Base-by-base conservation (phyloP, 176 grass and related monocot genomes). In the Musa schizocarpa region DNA sequence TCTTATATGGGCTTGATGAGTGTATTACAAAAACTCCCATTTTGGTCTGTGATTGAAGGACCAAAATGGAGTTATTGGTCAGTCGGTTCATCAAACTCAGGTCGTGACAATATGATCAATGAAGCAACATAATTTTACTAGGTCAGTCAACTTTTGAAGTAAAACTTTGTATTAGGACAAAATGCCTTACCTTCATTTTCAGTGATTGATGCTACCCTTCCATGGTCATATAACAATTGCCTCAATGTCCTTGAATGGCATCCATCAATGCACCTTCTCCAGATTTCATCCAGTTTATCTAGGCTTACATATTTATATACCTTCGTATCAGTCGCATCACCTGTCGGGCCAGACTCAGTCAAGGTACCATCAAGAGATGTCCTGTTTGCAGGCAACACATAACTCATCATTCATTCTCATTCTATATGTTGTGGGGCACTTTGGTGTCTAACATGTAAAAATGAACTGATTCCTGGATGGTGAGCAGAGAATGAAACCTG, bases 321-420 rank as follows among this genome's bases (percentile, higher is more conserved):
- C 59, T 54, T 86, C 76, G 64, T 61, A 17, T 78, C 74, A 73
- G 73, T 73, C 27, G 69, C 76, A 27, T 64, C 82, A 80, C 71
- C 83, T 57, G 61, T 52, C 74, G 52, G 69, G 78, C 43, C 8
- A 83, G 82, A 83, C 73, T 85, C 82, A 27, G 58, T 20, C 58
- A 68, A 79, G 71, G 25, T 72, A 85, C 62, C 87, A 82, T 89
- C 84, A 79, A 76, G 68, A 76, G 84, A 89, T 76, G 65, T 92
- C 79, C 59, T 83, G 82, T 88, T 83, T 62, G 26, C 65, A 74
- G 79, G 74, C 27, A 81, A 64, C 5, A 64, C 16, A 63, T 52
- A 11, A 54, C 14, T 57, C 54, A 81, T 27, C 67, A 63, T 83
- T 81, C 8, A 79, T 48, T 79, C 56, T 79, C 5, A 49, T 83